These are phyloP conservation scores for Neurospora crassa DNA, from an alignment of 2,329 filamentous ascomycete genomes.

Conservation along the genomic window DNA sequence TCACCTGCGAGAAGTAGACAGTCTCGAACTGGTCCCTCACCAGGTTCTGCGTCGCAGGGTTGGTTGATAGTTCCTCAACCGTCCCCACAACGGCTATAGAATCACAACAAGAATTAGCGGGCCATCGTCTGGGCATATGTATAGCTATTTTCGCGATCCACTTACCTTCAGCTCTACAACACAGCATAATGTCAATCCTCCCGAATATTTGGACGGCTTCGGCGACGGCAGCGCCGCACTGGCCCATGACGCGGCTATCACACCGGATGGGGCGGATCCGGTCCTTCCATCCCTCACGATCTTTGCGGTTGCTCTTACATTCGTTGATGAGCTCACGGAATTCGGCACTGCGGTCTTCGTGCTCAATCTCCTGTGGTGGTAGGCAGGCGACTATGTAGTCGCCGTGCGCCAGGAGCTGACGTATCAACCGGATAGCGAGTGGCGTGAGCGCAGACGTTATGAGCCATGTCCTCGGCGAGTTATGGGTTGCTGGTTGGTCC, in stretches of 20 bases:
- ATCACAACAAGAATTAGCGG: neutral
- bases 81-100: slow-evolving; percentile 69
- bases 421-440: slow-evolving; percentile 71
- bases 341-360: slow-evolving; percentile 65
- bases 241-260: slow-evolving; percentile 51
- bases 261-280: slow-evolving; percentile 59
- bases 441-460: slow-evolving; percentile 80
- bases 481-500: slow-evolving; percentile 48
- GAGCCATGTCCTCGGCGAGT: slow-evolving; percentile 83
- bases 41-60: slow-evolving; percentile 61
- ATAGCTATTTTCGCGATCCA: neutral
- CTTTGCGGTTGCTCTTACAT: slow-evolving; percentile 52
- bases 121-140: neutral
- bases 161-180: slow-evolving; percentile 76
- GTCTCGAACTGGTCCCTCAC: slow-evolving; percentile 88
- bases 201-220: slow-evolving; percentile 80
- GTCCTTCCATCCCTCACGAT: slow-evolving; percentile 70
- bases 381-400: slow-evolving; percentile 84
- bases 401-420: slow-evolving; percentile 77
- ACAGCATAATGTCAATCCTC: slow-evolving; percentile 80
- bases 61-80: slow-evolving; percentile 79
- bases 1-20: slow-evolving; percentile 92
- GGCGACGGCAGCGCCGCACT: slow-evolving; percentile 78
- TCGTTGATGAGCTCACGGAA: slow-evolving; percentile 71
- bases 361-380: slow-evolving; percentile 66